These are phyloP conservation scores for Penicillium cinerascens DNA, from an alignment of 495 filamentous ascomycete genomes.

Conservation along the genomic window DNA sequence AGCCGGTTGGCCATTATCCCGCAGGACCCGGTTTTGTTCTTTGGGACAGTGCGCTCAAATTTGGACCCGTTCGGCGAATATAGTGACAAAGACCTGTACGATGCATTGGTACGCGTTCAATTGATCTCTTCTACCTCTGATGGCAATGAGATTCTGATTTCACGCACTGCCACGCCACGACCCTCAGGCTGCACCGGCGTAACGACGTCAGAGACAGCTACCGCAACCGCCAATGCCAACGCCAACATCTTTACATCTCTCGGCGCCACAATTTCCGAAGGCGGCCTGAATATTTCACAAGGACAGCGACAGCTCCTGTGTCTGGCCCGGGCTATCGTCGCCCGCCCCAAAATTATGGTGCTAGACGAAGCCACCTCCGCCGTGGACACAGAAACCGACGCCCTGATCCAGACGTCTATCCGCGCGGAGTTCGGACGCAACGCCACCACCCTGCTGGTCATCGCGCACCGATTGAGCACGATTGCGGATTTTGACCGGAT, in stretches of 20 bases:
- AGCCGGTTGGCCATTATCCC: slow-evolving; percentile 80
- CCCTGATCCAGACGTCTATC: slow-evolving; percentile 77
- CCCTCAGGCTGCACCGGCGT: slow-evolving; percentile 19
- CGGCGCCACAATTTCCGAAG: slow-evolving; percentile 63
- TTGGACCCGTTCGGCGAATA: slow-evolving; percentile 77
- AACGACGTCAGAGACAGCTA: slow-evolving; percentile 25
- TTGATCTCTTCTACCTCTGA: slow-evolving; percentile 50
- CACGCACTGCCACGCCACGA: slow-evolving; percentile 26
- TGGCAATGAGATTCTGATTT: slow-evolving; percentile 36
- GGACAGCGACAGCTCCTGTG: slow-evolving; percentile 88
- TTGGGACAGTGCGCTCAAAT: slow-evolving; percentile 78
- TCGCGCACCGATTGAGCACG: slow-evolving; percentile 83
- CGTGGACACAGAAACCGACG: slow-evolving; percentile 84
- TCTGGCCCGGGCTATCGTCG: slow-evolving; percentile 80
- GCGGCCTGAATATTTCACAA: slow-evolving; percentile 78
- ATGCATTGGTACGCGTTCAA: slow-evolving; percentile 74
- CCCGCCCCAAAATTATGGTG: slow-evolving; percentile 77
- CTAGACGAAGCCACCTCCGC: slow-evolving; percentile 88
- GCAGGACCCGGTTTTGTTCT: slow-evolving; percentile 83
- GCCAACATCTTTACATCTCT: slow-evolving; percentile 62
- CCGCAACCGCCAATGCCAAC: slow-evolving; percentile 38
- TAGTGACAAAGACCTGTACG: slow-evolving; percentile 65
- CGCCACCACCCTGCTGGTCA: slow-evolving; percentile 70
- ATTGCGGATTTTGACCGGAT: slow-evolving; percentile 86
- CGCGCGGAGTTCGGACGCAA: slow-evolving; percentile 71